Base-by-base conservation (phyloP, 2,329 filamentous ascomycete genomes). In the Triangularia verruculosa region DNA sequence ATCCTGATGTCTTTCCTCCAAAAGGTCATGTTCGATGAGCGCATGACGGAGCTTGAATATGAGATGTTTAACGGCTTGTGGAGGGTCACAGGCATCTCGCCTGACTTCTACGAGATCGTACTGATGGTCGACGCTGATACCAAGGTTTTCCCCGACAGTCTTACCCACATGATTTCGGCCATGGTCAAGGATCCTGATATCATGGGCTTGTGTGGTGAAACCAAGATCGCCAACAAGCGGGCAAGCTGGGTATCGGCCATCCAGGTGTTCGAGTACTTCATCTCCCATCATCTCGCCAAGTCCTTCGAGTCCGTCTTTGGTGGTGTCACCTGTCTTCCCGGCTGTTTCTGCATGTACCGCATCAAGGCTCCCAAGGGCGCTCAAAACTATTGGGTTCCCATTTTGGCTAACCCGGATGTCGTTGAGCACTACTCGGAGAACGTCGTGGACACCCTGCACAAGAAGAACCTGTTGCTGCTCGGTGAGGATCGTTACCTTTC, bases 281-380 rank as follows among this genome's bases (percentile, higher is more conserved):
- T 99, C 78, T 98, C 95, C 1, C 95, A 99, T 77, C 96, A 99
- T 76, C 85, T 96, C 72, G 87, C 93, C 73, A 99, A 99, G 79
- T 93, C 94, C 3, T 99, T 99, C 78, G 95, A 99, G 78, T 97
- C 93, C 0, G 91, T 97, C 69, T 99, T 99, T 78, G 95, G 95
- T 79, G 95, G 95, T 90, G 95, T 99, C 66, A 99, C 95, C 68
- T 99, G 95, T 83, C 83, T 99, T 70, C 95, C 95, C 15, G 95
- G 95, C 68, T 99, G 95, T 83, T 99, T 99, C 88, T 97, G 93
- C 84, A 99, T 99, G 96, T 99, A 99, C 82, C 91, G 95, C 73
- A 98, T 99, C 86, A 99, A 99, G 80, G 91, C 95, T 28, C 96
- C 95, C 65, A 99, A 99, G 80, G 95, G 95, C 69, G 94, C 91